A percentile compares a stretch with the other conserved stretches of the same genome.
Evolutionary conservation across 805 yeast genomes (phyloP).

Genomic region (Lipomyces chichibuensis): DNA sequence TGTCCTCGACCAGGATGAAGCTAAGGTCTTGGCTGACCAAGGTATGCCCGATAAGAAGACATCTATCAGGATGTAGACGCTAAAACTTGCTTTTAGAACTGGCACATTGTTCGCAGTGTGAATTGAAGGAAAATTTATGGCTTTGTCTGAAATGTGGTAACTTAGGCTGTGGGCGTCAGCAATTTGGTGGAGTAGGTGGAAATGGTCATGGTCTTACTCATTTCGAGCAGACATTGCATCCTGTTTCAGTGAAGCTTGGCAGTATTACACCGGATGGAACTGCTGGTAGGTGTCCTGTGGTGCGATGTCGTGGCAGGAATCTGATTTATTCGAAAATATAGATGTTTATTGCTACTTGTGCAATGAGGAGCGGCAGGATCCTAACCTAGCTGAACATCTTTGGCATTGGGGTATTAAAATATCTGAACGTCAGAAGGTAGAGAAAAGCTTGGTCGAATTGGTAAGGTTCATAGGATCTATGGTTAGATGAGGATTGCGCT

Average conservation of each 20-base stretch:
- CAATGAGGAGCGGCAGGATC: constrained; percentile 85
- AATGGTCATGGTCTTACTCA: constrained; percentile 87
- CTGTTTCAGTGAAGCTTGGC: constrained; percentile 88
- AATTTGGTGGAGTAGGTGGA: constrained; percentile 93
- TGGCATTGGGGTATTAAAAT: constrained; percentile 68
- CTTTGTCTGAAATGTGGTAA: constrained; percentile 87
- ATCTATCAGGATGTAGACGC: neutral
- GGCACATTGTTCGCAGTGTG: constrained; percentile 46
- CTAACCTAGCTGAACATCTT: constrained; percentile 54
- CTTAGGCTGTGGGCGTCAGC: constrained; percentile 93
- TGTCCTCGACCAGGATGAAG: constrained; percentile 51
- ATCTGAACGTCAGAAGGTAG: constrained; percentile 64
- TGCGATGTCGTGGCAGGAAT: neutral
- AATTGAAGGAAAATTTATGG: constrained; percentile 80
- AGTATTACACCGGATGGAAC: constrained; percentile 72
- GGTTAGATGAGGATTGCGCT: neutral
- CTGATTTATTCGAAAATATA: neutral
- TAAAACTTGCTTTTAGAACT: constrained; percentile 18
- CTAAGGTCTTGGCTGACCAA: constrained; percentile 24
- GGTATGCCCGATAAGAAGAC: constrained; percentile 4
- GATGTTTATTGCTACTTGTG: constrained; percentile 90
- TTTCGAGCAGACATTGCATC: constrained; percentile 61
- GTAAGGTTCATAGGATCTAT: constrained; percentile 12
- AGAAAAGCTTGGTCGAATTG: constrained; percentile 82
- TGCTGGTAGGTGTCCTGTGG: constrained; percentile 45